Evolutionary conservation across 2,329 filamentous ascomycete genomes (phyloP), one percentile per base, ranked within the genome.

Genomic region (Claviceps citrina): DNA sequence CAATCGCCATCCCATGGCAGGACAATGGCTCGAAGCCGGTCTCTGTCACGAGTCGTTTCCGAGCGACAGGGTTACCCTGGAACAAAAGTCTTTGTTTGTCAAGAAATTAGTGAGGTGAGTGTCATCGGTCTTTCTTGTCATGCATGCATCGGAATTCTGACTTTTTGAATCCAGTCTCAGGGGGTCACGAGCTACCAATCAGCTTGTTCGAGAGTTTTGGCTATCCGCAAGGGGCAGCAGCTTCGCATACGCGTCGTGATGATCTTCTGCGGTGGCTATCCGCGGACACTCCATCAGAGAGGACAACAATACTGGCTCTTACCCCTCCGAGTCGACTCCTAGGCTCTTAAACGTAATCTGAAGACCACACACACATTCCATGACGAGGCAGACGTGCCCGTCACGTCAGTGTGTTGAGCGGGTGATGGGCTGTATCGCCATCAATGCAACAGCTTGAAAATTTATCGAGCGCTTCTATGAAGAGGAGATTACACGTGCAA

Each of bases 201-300:
- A 76, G 40, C 66, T 82, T 1, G 73, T 84, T 3, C 70, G 73
- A 43, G 78, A 83, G 24, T 85, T 85, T 52, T 86, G 79, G 76
- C 59, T 83, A n/a, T 66, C 69, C 2, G 78, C 77, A 45, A 66
- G 80, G 44, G 72, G 72, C 6, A 67, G 68, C 1, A 74, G 64
- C 49, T 79, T 77, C 56, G 64, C 73, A 7, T 79, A 78, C 56
- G 68, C 64, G 36, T 76, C 73, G 33, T 77, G 49, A 52, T 7
- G 4, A 15, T 3, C 5, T 31, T 16, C 1, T 7, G 7, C 19
- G 12, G 4, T 19, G 4, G 20, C 20, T 39, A 9, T 26, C 20
- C 28, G 34, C 22, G 27, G 27, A 12, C 10, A 32, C 15, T 31
- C 7, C 12, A 28, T 41, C 16, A 18, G 18, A 31, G 5, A 13